Conservation (phyloP, 768 basidiomycete species). For the Filobasidium floriforme region DNA sequence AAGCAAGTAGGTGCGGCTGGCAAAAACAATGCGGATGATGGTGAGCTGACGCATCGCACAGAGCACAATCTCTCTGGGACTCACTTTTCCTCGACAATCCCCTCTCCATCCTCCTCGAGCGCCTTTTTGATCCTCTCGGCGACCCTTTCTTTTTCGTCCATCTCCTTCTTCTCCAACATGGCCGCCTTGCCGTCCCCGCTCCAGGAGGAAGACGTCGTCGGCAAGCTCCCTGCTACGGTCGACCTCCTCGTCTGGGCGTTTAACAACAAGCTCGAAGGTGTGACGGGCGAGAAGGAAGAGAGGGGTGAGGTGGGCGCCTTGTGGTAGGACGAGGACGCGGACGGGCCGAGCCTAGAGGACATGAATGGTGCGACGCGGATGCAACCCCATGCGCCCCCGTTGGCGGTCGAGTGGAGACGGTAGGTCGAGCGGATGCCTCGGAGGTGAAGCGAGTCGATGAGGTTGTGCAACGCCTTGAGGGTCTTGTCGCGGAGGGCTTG, state of each 20-base stretch:
- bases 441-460: conserved; percentile 32
- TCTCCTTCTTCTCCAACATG: conserved; percentile 20
- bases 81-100: conserved; percentile 40
- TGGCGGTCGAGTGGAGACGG: conserved; percentile 36
- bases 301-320: background rate
- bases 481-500: conserved; percentile 42
- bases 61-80: conserved; percentile 14
- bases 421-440: conserved; percentile 38
- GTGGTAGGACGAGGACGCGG: conserved; percentile 14
- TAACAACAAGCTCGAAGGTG: conserved; percentile 24
- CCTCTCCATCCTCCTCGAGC: conserved; percentile 32
- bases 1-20: conserved; percentile 37
- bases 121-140: conserved; percentile 26
- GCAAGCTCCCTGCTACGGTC: conserved; percentile 19
- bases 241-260: conserved; percentile 20
- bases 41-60: background rate
- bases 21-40: background rate
- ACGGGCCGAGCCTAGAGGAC: conserved; percentile 10
- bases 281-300: conserved; percentile 4
- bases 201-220: conserved; percentile 5
- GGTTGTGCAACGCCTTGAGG: conserved; percentile 36
- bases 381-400: conserved; percentile 37
- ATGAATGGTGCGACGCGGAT: conserved; percentile 35
- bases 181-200: conserved; percentile 2
- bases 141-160: conserved; percentile 36